Base-by-base conservation (phyloP, 2,329 filamentous ascomycete species). In the Fusarium coicis region DNA sequence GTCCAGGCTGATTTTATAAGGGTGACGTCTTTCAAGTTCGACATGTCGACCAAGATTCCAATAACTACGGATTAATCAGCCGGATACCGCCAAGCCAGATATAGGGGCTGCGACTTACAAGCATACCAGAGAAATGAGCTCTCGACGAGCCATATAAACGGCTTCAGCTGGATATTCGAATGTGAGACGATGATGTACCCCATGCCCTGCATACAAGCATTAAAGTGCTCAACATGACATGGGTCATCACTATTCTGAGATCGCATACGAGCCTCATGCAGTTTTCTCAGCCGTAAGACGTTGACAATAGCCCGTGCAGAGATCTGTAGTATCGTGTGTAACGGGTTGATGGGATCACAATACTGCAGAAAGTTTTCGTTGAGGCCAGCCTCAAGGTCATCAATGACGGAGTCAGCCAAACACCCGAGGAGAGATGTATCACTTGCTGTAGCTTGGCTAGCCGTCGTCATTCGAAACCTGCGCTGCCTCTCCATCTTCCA, bases 341-440 rank as follows among this genome's bases (percentile, higher is more conserved):
- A 19, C 5, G 68, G 67, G 2, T 63, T 36, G 0, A 54, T 63
- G 2, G 67, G 68, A 21, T 71, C 67, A 4, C 68, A 71, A 10
- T 71, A 71, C 30, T 71, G 67, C 6, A 71, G 6, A 19, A 71
- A 71, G 10, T 19, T 37, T 15, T 71, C 46, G 16, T 71, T 71
- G 5, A 71, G 42, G 1, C 68, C 28, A 9, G 14, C 21, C 16
- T 71, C 68, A 2, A 71, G 37, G 0, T 60, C 67, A 2, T 71
- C 43, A 3, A 71, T 54, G 21, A 54, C 46, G 0, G 52, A 11
- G 12, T 57, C 56, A 0, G 36, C 21, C 3, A 71, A 28, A 50
- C 55, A 52, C 0, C 40, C 55, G 2, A 71, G 42, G 1, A 71
- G 36, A 7, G 68, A 71, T 1, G n/a, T 65, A 16, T 70, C 62